Evolutionary conservation across 2,329 filamentous ascomycete species (phyloP).

Genomic region (Zasmidium cellare): DNA sequence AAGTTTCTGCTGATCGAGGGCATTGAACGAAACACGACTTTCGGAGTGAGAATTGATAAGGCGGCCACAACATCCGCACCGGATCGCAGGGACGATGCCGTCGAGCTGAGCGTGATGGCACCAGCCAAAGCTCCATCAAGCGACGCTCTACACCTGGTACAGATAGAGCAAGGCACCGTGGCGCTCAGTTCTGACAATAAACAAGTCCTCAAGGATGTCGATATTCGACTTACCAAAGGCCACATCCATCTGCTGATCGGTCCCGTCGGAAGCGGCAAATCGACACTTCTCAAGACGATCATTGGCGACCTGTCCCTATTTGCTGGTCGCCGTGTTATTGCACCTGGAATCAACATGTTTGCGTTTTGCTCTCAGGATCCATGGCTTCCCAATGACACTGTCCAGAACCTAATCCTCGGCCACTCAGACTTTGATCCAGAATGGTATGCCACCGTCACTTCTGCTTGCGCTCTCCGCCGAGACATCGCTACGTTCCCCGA

Average conservation of each 20-base stretch:
- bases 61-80: background rate
- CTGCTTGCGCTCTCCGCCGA: constrained; percentile 71
- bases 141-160: background rate
- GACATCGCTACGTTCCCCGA: constrained; percentile 75
- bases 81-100: background rate
- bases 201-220: constrained; percentile 7
- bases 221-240: background rate
- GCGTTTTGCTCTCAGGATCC: constrained; percentile 21
- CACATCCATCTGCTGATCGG: constrained; percentile 13
- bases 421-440: constrained; percentile 52
- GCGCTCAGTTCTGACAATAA: constrained; percentile 1
- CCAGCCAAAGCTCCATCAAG: background rate
- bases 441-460: constrained; percentile 70
- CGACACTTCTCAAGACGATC: constrained; percentile 14
- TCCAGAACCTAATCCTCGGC: constrained; percentile 14
- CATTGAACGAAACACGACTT: background rate
- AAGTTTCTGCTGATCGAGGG: constrained; percentile 13
- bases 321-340: background rate
- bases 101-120: constrained; percentile 2
- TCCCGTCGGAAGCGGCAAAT: constrained; percentile 15
- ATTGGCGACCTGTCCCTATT: constrained; percentile 11
- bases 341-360: background rate
- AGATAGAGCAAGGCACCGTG: constrained; percentile 6
- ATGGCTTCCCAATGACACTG: constrained; percentile 21
- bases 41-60: background rate